Evolutionary conservation across 768 basidiomycete species (phyloP).

Genomic region (Rhizopogon salebrosus): DNA sequence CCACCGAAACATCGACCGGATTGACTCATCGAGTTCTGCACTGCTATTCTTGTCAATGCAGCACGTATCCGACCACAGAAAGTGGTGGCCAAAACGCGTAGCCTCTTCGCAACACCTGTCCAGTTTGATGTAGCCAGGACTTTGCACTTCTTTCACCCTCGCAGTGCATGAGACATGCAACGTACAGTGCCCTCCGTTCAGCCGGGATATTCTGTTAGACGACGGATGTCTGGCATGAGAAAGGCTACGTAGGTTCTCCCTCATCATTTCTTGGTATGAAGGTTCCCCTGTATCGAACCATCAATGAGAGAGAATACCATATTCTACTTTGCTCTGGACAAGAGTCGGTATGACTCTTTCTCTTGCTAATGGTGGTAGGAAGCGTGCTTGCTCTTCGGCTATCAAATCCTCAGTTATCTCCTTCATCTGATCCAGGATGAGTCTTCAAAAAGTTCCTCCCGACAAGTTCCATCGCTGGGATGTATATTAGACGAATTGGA

Average conservation of each 20-base stretch:
- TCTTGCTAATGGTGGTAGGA: background rate
- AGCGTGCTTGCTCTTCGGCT: background rate
- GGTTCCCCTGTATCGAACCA: background rate
- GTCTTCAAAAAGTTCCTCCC: background rate
- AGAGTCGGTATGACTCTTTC: background rate
- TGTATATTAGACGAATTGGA: background rate
- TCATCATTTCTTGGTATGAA: background rate
- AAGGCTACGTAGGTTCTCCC: too few relatives aligned
- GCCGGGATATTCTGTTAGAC: too few relatives aligned
- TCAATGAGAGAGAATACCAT: background rate
- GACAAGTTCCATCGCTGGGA: background rate
- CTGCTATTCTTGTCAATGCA: background rate
- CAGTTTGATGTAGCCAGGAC: background rate
- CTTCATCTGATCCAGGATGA: background rate
- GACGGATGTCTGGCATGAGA: too few relatives aligned
- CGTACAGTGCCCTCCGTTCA: too few relatives aligned
- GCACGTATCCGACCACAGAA: background rate
- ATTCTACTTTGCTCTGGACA: background rate
- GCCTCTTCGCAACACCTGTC: background rate
- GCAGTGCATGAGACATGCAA: too few relatives aligned
- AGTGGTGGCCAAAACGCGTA: background rate
- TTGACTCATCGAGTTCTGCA: constrained; percentile 1
- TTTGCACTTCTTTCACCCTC: background rate
- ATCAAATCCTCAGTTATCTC: background rate
- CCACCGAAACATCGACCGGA: background rate